These are phyloP conservation scores for Penicillium pulvis DNA, from an alignment of 495 filamentous ascomycete species.

Conservation along the genomic window DNA sequence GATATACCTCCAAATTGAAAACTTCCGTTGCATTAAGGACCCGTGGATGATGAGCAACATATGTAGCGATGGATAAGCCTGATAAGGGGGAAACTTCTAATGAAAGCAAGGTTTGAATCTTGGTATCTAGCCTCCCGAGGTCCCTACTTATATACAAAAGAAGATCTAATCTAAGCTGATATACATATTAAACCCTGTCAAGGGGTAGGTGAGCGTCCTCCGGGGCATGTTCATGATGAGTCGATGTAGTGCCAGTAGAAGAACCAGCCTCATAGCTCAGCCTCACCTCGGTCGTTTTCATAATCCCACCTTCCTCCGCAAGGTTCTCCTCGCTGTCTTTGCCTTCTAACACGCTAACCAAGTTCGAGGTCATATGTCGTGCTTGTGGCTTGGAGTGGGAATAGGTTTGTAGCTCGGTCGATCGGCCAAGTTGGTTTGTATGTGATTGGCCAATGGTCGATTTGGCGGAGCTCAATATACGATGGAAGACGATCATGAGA, in stretches of 20 bases:
- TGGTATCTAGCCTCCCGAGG: not conserved
- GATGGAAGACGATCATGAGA: slow-evolving; percentile 14
- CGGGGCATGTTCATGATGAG: not conserved
- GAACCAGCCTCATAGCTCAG: slow-evolving; percentile 13
- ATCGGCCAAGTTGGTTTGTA: slow-evolving; percentile 7
- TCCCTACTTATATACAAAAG: not conserved
- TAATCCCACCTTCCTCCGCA: slow-evolving; percentile 11
- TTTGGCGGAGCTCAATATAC: slow-evolving; percentile 1
- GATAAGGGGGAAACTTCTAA: no score
- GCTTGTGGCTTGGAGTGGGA: slow-evolving; percentile 4
- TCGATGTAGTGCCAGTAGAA: not conserved
- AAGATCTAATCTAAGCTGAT: not conserved
- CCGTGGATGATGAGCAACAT: not conserved
- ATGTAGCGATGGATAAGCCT: not conserved
- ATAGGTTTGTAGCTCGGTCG: slow-evolving; percentile 12
- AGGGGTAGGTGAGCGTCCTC: not conserved
- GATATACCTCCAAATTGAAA: not conserved
- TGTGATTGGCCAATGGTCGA: slow-evolving; percentile 4
- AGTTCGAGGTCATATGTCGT: not conserved
- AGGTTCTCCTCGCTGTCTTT: slow-evolving; percentile 17
- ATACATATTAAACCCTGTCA: slow-evolving; percentile 1
- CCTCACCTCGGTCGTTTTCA: slow-evolving; percentile 19
- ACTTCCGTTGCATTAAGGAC: not conserved
- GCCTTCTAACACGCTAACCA: not conserved
- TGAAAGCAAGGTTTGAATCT: not conserved